Conservation (phyloP, 148 eudicot species). For the Chenopodium suecicum region DNA sequence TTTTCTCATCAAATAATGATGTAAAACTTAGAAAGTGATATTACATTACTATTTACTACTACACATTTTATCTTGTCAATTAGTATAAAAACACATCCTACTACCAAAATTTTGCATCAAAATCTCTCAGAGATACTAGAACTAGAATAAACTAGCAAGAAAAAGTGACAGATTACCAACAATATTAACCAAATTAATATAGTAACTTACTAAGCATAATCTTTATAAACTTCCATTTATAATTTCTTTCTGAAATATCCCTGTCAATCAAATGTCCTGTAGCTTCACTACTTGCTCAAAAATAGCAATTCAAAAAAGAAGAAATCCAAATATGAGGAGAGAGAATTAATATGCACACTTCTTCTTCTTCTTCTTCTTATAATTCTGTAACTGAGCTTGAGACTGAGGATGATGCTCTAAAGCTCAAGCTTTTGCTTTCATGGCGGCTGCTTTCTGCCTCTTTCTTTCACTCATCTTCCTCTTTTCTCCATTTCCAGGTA, state of each 20-base stretch:
- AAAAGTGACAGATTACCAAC: neutral
- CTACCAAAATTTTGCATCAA: neutral
- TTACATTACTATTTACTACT: neutral
- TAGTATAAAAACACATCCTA: neutral
- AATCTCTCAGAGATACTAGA: neutral
- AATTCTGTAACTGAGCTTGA: slow-evolving; percentile 27
- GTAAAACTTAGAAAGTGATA: slow-evolving; percentile 22
- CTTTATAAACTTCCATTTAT: neutral
- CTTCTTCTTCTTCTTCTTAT: too few species aligned
- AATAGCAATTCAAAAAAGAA: slow-evolving; percentile 13
- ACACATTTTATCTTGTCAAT: slow-evolving; percentile 18
- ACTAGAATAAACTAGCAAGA: slow-evolving; percentile 21
- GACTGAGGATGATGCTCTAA: slow-evolving; percentile 45
- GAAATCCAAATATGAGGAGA: neutral
- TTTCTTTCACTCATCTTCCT: slow-evolving; percentile 25
- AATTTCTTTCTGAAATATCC: neutral
- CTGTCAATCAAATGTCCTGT: slow-evolving; percentile 21
- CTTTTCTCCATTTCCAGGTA: slow-evolving; percentile 39
- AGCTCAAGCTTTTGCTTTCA: slow-evolving; percentile 50
- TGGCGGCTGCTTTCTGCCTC: slow-evolving; percentile 63
- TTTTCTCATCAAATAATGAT: slow-evolving; percentile 18
- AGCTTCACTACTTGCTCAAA: slow-evolving; percentile 17
- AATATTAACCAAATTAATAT: neutral
- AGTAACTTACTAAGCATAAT: neutral
- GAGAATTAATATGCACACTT: slow-evolving; percentile 33